phyloP scores from a whole-genome alignment of 208 protist genomes.

The Angomonas ambiguus region DNA sequence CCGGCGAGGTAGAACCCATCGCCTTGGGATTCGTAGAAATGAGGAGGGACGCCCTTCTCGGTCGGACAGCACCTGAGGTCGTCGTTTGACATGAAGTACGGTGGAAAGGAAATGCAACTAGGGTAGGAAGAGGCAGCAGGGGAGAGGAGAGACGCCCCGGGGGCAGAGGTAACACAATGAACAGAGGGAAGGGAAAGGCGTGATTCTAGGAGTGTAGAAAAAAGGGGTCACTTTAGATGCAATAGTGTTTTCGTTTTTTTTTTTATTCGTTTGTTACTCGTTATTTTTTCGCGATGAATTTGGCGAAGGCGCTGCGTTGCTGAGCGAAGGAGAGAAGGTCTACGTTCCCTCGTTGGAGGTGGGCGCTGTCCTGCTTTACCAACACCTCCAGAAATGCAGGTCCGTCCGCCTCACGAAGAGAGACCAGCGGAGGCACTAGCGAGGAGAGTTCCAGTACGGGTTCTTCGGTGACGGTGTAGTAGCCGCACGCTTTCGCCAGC shows the following conservation, averaged over 20 bases:
- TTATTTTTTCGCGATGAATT: too few species aligned
- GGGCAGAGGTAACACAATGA: neutral
- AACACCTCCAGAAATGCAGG: neutral
- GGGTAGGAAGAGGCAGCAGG: neutral
- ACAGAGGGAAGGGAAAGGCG: too few species aligned
- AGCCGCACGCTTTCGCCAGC: neutral
- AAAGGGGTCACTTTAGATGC: too few species aligned
- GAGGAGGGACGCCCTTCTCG: conserved; percentile 18
- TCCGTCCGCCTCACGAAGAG: neutral
- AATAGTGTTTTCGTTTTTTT: too few species aligned
- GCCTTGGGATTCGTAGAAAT: conserved; percentile 20
- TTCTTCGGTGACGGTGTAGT: neutral
- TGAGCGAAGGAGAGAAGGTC: too few species aligned
- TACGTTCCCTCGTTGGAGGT: too few species aligned
- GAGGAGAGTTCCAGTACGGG: neutral
- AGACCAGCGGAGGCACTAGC: neutral
- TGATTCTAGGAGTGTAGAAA: too few species aligned
- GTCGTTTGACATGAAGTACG: neutral
- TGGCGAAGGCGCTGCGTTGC: too few species aligned
- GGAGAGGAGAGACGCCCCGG: neutral
- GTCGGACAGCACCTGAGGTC: conserved; percentile 43
- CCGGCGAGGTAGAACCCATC: conserved; percentile 41
- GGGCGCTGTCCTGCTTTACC: neutral
- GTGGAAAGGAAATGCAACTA: neutral
- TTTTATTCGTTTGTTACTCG: too few species aligned